Percentiles rank a stretch among this genome's conserved stretches.
Conservation (phyloP, 139 green algal species). For the Ettlia oleoabundans region DNA sequence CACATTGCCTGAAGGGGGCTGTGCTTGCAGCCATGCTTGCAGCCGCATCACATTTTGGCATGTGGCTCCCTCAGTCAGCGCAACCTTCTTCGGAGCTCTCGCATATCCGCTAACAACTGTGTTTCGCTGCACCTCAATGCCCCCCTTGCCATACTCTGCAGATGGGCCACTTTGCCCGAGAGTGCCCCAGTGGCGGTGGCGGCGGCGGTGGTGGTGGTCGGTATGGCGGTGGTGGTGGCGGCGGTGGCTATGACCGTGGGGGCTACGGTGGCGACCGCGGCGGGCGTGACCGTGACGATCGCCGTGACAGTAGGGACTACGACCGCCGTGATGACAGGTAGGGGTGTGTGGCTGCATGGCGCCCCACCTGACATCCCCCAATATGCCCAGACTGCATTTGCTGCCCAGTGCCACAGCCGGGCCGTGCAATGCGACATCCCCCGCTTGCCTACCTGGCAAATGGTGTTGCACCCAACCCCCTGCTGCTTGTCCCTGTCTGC, state of each 20-base stretch:
- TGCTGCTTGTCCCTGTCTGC: background rate
- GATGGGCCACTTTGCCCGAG: conserved; percentile 36
- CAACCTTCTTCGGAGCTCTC: too few relatives aligned
- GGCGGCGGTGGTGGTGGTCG: conserved; percentile 1
- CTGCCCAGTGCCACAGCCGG: too few relatives aligned
- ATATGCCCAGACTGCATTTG: too few relatives aligned
- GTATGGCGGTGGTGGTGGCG: conserved; percentile 9
- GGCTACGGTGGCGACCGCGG: background rate
- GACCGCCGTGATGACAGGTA: background rate
- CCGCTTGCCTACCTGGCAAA: background rate
- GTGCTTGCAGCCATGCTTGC: too few relatives aligned
- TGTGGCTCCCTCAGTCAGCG: background rate
- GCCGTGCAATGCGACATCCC: too few relatives aligned
- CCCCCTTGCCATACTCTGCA: background rate
- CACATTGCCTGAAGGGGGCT: too few relatives aligned
- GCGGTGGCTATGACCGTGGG: background rate
- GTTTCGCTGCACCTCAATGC: background rate
- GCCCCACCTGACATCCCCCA: too few relatives aligned
- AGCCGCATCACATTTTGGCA: too few relatives aligned
- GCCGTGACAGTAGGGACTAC: conserved; percentile 8
- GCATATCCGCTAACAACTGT: background rate
- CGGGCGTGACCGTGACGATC: background rate
- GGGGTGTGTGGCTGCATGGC: background rate
- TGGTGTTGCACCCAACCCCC: too few relatives aligned
- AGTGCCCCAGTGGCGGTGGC: conserved; percentile 12